phyloP scores from a whole-genome alignment of 768 basidiomycete genomes.

The Kwoniella botswanensis region DNA sequence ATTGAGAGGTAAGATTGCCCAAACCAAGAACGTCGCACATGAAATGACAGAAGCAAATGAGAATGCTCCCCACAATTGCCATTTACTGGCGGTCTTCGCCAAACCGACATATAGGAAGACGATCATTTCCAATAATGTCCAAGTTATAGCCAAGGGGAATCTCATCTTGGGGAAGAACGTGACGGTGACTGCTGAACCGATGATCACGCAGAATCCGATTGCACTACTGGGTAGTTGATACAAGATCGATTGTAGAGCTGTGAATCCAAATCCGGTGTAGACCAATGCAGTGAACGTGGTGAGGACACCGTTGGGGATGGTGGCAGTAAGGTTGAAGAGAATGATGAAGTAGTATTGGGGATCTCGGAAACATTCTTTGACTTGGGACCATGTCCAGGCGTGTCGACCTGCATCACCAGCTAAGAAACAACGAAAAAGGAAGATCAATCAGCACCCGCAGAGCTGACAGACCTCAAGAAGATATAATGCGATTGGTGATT shows the following conservation, averaged over 20 bases:
- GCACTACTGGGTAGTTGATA: slow-evolving; percentile 23
- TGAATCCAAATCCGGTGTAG: slow-evolving; percentile 39
- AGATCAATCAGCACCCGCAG: neutral
- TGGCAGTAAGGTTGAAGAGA: slow-evolving; percentile 30
- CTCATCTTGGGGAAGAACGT: slow-evolving; percentile 14
- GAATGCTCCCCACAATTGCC: slow-evolving; percentile 30
- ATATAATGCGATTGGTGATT: neutral
- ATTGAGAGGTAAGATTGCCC: slow-evolving; percentile 39
- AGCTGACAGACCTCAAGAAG: no score
- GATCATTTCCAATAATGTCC: slow-evolving; percentile 20
- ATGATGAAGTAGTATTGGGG: slow-evolving; percentile 29
- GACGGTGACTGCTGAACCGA: slow-evolving; percentile 21
- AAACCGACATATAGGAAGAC: slow-evolving; percentile 35
- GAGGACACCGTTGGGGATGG: slow-evolving; percentile 43
- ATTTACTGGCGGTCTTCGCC: slow-evolving; percentile 22
- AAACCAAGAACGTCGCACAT: slow-evolving; percentile 30
- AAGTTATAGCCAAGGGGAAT: slow-evolving; percentile 26
- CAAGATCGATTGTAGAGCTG: slow-evolving; percentile 28
- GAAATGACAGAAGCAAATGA: slow-evolving; percentile 16
- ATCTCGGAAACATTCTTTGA: slow-evolving; percentile 32
- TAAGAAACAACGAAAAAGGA: neutral
- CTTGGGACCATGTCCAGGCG: slow-evolving; percentile 40
- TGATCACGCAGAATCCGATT: slow-evolving; percentile 30
- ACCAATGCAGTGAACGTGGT: slow-evolving; percentile 23
- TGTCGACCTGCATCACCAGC: slow-evolving; percentile 28